Base-by-base conservation (phyloP, 2,329 filamentous ascomycete genomes). In the Verticillium isaacii region DNA sequence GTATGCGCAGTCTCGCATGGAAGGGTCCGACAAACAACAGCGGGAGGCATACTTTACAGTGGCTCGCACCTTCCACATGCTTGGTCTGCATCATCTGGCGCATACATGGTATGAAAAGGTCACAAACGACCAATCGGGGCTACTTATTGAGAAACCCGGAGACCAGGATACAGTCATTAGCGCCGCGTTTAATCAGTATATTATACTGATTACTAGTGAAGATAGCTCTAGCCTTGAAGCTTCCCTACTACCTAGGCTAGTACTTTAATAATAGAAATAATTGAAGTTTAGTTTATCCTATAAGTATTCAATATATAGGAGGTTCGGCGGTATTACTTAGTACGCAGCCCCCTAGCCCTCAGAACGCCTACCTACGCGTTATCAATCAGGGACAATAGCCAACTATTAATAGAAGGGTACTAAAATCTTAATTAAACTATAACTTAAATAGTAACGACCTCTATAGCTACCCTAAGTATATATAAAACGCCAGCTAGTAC, bases 41-140 rank as follows among this genome's bases (percentile, higher is more conserved):
- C 89, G 92, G 70, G 92, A 96, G 74, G 91, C 91, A 8, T 89
- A 91, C 70, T 96, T 89, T 77, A 96, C 96, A 69, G 81, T 93
- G 57, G 92, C 84, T 1, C 81, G 92, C 25, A 85, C 87, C 32
- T 95, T 90, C 79, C 90, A 95, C 72, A 62, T 68, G 57, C 64
- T 68, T 32, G 67, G 67, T 9, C 50, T 68, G 7, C 66, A 67
- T 29, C 67, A 68, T 52, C 57, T 68, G 23, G 63, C 67, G 15
- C 60, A 63, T 34, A 59, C 58, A 37, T 62, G 64, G 61, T 66
- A 66, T 41, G 56, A 58, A 25, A 65, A 60, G 39, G 63, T 63
- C 14, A n/a, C 59, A 6, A 14, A 55, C 45, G 32, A 58, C 17
- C 32, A 8, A 14, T 12, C 23, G 12, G 8, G 8, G 12, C 14